Evolutionary conservation across 352 stramenopile genomes (phyloP), one percentile per base, ranked within the genome.

Genomic region (Hyaloperonospora brassicae): DNA sequence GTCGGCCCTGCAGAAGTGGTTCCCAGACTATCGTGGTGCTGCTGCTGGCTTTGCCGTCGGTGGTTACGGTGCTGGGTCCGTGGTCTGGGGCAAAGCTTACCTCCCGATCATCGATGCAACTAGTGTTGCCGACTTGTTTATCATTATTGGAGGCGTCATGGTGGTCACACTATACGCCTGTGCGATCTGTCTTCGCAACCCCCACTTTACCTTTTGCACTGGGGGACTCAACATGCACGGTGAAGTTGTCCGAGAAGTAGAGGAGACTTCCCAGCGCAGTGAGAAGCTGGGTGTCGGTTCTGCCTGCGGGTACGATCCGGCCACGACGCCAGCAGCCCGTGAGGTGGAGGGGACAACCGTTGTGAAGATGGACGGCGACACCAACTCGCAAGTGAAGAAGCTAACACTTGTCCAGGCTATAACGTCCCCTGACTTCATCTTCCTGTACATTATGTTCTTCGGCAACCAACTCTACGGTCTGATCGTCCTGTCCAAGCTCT

Each of bases 1-100:
- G 9, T 84, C 72, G n/a, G 66, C 76, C 13, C 59, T 89, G 5
- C 77, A 87, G 57, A 86, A 87, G 44, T 89, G 79, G 79, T 89
- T 89, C 59, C 79, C 79, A 8, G 79, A 89, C 57, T 82, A 86
- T 52, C 74, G 79, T 14, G 79, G 79, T 14, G 77, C 72, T 10
- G 79, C 79, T 17, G 79, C 79, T 7, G 79, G 79, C 12, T 87
- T 89, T 41, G 79, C 79, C 8, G 73, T 88, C 2, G 75, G 66
- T 8, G 75, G 76, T 10, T 86, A 82, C 50, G 79, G 79, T 41
- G 73, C 71, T 5, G 79, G 79, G 0, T 76, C 79, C 0, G 68
- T 88, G 4, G 66, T 89, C 11, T 87, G 77, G 77, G 56, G 75
- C 50, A 86, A 87, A 42, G 71, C 64, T 7, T 87, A 84, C 56